Percentiles rank a stretch among this genome's conserved stretches.
phyloP scores from a whole-genome alignment of 352 stramenopile species.

The Saprolegnia parasitica region DNA sequence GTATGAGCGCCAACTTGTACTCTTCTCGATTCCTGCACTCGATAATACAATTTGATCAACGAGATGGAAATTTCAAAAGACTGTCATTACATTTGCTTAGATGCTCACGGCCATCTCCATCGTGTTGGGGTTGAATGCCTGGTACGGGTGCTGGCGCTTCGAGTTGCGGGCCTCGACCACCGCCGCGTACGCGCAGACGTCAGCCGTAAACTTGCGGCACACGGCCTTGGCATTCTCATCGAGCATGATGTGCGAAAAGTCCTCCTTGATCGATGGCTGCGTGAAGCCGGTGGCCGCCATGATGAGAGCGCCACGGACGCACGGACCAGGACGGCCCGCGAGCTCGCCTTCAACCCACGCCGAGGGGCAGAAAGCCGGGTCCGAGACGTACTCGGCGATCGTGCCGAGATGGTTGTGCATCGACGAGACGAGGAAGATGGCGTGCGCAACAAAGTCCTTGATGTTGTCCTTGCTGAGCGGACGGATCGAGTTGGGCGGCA shows the following conservation, averaged over 20 bases:
- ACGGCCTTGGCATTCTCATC: slow-evolving; percentile 14
- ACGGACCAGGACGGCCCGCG: slow-evolving; percentile 4
- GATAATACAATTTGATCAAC: no score
- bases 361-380: slow-evolving; percentile 21
- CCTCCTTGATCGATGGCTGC: slow-evolving; percentile 12
- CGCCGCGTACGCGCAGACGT: background rate
- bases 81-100: no score
- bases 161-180: slow-evolving; percentile 8
- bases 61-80: no score
- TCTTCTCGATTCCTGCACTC: no score
- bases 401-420: slow-evolving; percentile 25
- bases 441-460: slow-evolving; percentile 21
- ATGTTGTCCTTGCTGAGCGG: slow-evolving; percentile 13
- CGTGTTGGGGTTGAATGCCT: slow-evolving; percentile 21
- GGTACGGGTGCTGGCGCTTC: slow-evolving; percentile 3
- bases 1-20: no score
- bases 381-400: slow-evolving; percentile 16
- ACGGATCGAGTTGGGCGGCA: background rate
- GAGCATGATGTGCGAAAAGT: slow-evolving; percentile 23
- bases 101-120: slow-evolving; percentile 25
- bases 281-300: slow-evolving; percentile 17
- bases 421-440: background rate
- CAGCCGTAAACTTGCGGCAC: slow-evolving; percentile 5
- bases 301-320: slow-evolving; percentile 10
- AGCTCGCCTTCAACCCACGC: slow-evolving; percentile 22